Conservation (phyloP, 352 stramenopile genomes). For the Phytophthora colocasiae region DNA sequence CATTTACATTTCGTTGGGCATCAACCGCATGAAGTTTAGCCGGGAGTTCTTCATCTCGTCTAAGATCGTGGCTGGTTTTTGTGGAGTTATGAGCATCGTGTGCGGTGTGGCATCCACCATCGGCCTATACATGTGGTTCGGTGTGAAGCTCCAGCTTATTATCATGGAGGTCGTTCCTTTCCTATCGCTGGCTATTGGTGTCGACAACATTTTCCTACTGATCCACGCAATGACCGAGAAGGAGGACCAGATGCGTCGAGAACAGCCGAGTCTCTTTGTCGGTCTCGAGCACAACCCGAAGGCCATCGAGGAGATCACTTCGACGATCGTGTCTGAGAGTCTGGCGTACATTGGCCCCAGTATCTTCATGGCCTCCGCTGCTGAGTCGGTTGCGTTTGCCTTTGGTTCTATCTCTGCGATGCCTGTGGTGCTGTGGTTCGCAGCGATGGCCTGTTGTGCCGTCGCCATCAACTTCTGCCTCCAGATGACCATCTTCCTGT, state of each 20-base stretch:
- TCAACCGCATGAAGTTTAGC: slow-evolving; percentile 61
- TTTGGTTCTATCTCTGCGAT: slow-evolving; percentile 70
- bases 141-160: slow-evolving; percentile 70
- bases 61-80: slow-evolving; percentile 65
- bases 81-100: slow-evolving; percentile 66
- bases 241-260: slow-evolving; percentile 43
- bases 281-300: slow-evolving; percentile 48
- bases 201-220: slow-evolving; percentile 80
- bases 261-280: slow-evolving; percentile 51
- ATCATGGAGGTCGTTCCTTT: slow-evolving; percentile 81
- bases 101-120: slow-evolving; percentile 66
- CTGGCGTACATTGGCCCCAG: slow-evolving; percentile 64
- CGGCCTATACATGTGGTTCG: slow-evolving; percentile 66
- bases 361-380: slow-evolving; percentile 69
- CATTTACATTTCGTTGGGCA: slow-evolving; percentile 68
- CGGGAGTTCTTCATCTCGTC: slow-evolving; percentile 57
- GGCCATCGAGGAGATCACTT: slow-evolving; percentile 49
- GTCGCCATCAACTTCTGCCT: slow-evolving; percentile 69
- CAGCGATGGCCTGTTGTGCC: slow-evolving; percentile 60
- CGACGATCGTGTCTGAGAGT: slow-evolving; percentile 46
- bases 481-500: slow-evolving; percentile 70
- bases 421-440: slow-evolving; percentile 75
- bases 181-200: slow-evolving; percentile 68
- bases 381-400: slow-evolving; percentile 60
- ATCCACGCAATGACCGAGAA: slow-evolving; percentile 63